Conservation (phyloP, 805 yeast genomes). For the Candida morakotiae region DNA sequence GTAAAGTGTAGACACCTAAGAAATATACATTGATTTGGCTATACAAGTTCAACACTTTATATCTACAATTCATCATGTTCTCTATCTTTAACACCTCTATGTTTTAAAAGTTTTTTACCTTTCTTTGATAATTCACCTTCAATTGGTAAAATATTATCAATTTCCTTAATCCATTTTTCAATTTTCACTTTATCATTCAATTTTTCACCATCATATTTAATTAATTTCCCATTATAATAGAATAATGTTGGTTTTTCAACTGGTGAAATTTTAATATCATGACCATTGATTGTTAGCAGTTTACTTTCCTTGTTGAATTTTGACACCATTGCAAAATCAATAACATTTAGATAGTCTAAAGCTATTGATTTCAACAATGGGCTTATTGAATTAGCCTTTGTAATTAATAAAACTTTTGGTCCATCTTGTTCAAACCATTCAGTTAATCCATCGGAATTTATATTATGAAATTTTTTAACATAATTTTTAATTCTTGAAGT, state of each 20-base stretch:
- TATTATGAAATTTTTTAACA: slow-evolving; percentile 46
- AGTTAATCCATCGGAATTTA: slow-evolving; percentile 18
- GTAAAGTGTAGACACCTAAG: too few relatives aligned
- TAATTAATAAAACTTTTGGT: slow-evolving; percentile 48
- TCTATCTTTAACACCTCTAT: slow-evolving; percentile 22
- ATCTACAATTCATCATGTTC: slow-evolving; percentile 11
- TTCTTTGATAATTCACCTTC: slow-evolving; percentile 38
- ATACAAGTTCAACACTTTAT: too few relatives aligned
- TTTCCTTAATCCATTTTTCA: slow-evolving; percentile 28
- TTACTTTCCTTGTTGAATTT: slow-evolving; percentile 19
- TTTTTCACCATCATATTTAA: slow-evolving; percentile 20
- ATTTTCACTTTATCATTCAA: slow-evolving; percentile 27
- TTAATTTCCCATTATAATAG: slow-evolving; percentile 19
- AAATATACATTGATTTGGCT: too few relatives aligned
- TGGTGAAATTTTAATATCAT: slow-evolving; percentile 17
- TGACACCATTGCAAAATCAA: slow-evolving; percentile 46
- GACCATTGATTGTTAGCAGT: slow-evolving; percentile 15
- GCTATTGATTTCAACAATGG: slow-evolving; percentile 64
- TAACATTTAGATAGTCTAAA: slow-evolving; percentile 55
- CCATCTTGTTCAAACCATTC: slow-evolving; percentile 26
- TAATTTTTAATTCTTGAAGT: slow-evolving; percentile 62
- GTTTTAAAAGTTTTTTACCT: slow-evolving; percentile 22
- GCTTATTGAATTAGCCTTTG: slow-evolving; percentile 46
- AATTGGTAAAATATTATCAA: slow-evolving; percentile 21
- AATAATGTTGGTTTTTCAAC: slow-evolving; percentile 23